Evolutionary conservation across 139 green algal species (phyloP).

Genomic region (Prasinococcaceae sp.): DNA sequence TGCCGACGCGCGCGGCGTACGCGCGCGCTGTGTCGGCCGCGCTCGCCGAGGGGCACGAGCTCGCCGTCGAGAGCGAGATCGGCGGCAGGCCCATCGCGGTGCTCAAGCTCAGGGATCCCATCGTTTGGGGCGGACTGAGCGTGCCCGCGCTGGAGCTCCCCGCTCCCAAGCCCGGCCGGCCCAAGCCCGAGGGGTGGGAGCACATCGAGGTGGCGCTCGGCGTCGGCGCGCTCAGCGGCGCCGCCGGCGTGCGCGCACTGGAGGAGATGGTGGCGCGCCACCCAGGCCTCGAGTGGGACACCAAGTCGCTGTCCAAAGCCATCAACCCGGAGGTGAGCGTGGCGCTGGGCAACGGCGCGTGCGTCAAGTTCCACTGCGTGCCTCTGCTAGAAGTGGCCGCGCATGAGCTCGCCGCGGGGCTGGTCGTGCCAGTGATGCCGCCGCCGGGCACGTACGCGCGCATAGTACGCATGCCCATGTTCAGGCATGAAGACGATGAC

Average conservation of each 20-base stretch:
- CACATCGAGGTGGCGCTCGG: not conserved
- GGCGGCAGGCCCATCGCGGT: not conserved
- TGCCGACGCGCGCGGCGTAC: not conserved
- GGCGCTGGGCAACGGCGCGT: not conserved
- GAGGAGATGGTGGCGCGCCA: not conserved
- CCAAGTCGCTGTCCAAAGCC: not conserved
- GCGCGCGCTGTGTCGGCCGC: not conserved
- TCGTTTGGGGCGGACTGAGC: not conserved
- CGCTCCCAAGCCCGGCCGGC: not conserved
- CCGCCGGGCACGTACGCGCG: too few relatives aligned
- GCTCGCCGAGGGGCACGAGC: not conserved
- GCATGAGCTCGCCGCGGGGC: not conserved
- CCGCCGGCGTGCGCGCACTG: not conserved
- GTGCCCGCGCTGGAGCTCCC: not conserved
- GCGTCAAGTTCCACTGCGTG: not conserved
- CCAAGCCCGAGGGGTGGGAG: not conserved
- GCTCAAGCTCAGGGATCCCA: not conserved
- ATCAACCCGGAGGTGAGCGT: not conserved
- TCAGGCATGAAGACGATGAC: too few relatives aligned
- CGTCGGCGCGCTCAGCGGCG: not conserved
- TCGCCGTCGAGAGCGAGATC: not conserved
- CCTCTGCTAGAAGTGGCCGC: not conserved
- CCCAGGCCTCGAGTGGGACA: not conserved
- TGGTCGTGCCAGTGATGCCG: not conserved
- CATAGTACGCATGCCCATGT: too few relatives aligned